phyloP scores from a whole-genome alignment of 495 filamentous ascomycete genomes.

The Rostrohypoxylon terebratum region DNA sequence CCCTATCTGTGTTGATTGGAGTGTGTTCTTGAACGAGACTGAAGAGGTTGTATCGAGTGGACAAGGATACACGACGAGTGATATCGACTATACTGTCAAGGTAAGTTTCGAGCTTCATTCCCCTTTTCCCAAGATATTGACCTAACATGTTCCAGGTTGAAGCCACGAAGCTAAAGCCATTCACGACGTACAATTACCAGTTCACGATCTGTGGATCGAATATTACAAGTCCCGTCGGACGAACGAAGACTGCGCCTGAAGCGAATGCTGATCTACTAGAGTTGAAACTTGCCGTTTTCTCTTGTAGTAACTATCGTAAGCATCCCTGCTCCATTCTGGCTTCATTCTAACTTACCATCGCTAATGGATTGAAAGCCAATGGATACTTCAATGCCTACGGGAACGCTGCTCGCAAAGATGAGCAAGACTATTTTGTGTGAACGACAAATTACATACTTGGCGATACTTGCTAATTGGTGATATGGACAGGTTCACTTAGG shows the following conservation, averaged over 20 bases:
- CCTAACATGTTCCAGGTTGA: constrained; percentile 61
- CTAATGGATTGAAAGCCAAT: constrained; percentile 47
- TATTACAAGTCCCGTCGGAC: constrained; percentile 59
- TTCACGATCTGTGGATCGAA: constrained; percentile 65
- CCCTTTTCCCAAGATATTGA: neutral
- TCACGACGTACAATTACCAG: constrained; percentile 71
- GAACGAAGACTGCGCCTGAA: constrained; percentile 66
- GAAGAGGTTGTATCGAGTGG: constrained; percentile 45
- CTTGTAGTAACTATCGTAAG: constrained; percentile 68
- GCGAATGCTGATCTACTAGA: constrained; percentile 54
- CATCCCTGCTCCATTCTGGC: constrained; percentile 14
- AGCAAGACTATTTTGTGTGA: constrained; percentile 69
- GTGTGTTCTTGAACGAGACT: constrained; percentile 55
- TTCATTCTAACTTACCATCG: neutral
- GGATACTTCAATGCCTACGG: constrained; percentile 74
- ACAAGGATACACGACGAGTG: constrained; percentile 69
- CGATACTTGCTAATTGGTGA: neutral
- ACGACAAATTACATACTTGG: neutral
- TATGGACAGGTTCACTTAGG: constrained; percentile 64
- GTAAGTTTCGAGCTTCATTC: constrained; percentile 41
- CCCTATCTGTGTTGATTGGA: constrained; percentile 71
- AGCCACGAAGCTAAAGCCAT: constrained; percentile 67
- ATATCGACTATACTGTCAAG: constrained; percentile 78
- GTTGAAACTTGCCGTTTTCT: constrained; percentile 67
- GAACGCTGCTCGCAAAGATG: constrained; percentile 73